Base-by-base conservation (phyloP, 345 rosid species). In the sweet orange (Citrus sinensis) region DNA sequence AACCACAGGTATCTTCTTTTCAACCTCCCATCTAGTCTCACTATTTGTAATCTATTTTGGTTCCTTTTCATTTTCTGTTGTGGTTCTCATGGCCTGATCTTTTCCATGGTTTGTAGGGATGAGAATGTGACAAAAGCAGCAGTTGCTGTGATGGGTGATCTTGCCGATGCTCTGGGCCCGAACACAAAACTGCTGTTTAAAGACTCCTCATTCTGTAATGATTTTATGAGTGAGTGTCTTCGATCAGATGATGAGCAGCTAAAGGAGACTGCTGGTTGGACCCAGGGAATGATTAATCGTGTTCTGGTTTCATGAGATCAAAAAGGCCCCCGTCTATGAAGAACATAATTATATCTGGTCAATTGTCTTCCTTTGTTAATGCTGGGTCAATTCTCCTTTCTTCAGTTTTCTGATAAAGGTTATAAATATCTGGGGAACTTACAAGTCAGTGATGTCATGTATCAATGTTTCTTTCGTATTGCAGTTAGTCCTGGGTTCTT, bases 61-160 rank as follows among this genome's bases (percentile, higher is more conserved):
- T 55, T 5, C 69, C 5, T 29, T 82, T 61, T 60, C 25, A 46
- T 11, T 61, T 67, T 16, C 22, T 29, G 54, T 64, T 29, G 40
- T 75, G 2, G 70, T 46, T 55, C 7, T 24, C 1, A 60, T 14
- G 7, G 16, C 32, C 64, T 63, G 6, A 4, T n/a, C 13, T 3
- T 46, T 63, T n/a, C 25, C 14, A 35, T 74, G 59, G 62, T 39
- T 75, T 67, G 55, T 85, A 95, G 98, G 88, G 96, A 95, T 71
- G 99, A 93, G 84, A 81, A 87, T 67, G 94, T 95, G 66, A 93
- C 94, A 6, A 95, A 88, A 83, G 98, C 97, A 8, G 95, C 97
- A 10, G 91, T 93, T 35, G 99, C 96, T 0, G 98, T 94, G 64
- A 89, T 92, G 91, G 99, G 99, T 37, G 98, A 95, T 87, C 92